These are phyloP conservation scores for Rhodotorula sp. DNA, from an alignment of 1,284 basidiomycete genomes.

Conservation along the genomic window DNA sequence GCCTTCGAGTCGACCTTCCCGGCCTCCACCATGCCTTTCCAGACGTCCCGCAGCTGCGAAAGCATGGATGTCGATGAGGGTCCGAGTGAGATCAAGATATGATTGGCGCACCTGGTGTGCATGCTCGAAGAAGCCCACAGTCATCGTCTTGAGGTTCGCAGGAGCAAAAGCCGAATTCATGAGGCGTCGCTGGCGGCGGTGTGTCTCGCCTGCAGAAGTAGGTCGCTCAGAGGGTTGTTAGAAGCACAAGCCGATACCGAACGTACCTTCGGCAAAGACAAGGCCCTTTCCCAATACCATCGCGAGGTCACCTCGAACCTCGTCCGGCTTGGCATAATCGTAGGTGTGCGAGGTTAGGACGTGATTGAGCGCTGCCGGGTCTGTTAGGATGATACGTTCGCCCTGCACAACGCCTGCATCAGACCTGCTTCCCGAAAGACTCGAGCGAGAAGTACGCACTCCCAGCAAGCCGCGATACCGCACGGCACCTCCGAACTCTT, in stretches of 20 bases:
- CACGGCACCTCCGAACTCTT: slow-evolving; percentile 57
- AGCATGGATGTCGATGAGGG: neutral
- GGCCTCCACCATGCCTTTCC: neutral
- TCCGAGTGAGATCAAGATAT: neutral
- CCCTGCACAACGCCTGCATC: slow-evolving; percentile 6
- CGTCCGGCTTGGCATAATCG: slow-evolving; percentile 64
- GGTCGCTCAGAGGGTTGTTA: neutral
- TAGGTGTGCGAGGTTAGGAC: slow-evolving; percentile 60
- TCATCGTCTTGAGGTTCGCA: slow-evolving; percentile 57
- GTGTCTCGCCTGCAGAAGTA: slow-evolving; percentile 32
- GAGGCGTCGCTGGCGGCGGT: slow-evolving; percentile 35
- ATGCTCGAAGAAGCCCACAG: slow-evolving; percentile 64
- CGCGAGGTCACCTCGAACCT: slow-evolving; percentile 58
- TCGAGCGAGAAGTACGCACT: slow-evolving; percentile 20
- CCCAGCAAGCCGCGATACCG: slow-evolving; percentile 60
- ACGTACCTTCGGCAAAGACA: slow-evolving; percentile 51
- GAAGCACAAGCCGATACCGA: neutral
- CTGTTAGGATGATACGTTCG: slow-evolving; percentile 59
- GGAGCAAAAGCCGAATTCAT: slow-evolving; percentile 60
- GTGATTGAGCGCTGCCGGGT: slow-evolving; percentile 61
- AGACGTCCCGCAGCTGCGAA: slow-evolving; percentile 18
- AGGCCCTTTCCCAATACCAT: slow-evolving; percentile 46
- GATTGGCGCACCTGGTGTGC: slow-evolving; percentile 54
- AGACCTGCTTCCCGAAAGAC: neutral
- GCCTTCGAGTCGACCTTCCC: slow-evolving; percentile 6